Percentiles rank a stretch among this genome's conserved stretches.
These are phyloP conservation scores for Talaromyces nanjingensis DNA, from an alignment of 495 filamentous ascomycete species.

Conservation along the genomic window DNA sequence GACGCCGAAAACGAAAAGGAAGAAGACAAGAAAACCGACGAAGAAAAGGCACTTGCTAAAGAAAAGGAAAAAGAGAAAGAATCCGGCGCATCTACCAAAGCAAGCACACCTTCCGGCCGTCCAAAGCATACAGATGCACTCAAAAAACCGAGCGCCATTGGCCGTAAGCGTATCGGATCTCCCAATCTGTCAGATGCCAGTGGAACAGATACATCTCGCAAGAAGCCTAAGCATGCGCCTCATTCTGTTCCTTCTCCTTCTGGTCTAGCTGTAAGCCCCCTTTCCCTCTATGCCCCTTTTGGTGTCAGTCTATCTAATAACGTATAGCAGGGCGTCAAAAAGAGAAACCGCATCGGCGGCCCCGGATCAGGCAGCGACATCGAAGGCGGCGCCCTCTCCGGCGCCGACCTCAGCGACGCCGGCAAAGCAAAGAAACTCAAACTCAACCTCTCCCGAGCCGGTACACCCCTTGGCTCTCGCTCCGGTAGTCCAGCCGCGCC, in stretches of 20 bases:
- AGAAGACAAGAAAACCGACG: conserved; percentile 65
- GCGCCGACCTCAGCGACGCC: conserved; percentile 64
- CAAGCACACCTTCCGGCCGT: conserved; percentile 67
- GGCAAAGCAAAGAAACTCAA: conserved; percentile 64
- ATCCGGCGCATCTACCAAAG: conserved; percentile 58
- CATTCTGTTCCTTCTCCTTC: conserved; percentile 42
- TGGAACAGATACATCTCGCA: conserved; percentile 80
- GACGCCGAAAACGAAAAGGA: conserved; percentile 53
- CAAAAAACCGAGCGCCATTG: conserved; percentile 54
- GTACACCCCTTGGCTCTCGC: conserved; percentile 49
- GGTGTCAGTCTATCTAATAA: conserved; percentile 13
- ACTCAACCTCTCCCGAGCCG: conserved; percentile 48
- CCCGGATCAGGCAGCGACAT: conserved; percentile 71
- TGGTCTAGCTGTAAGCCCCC: conserved; percentile 25
- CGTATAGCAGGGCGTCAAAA: conserved; percentile 32
- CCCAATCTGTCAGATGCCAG: conserved; percentile 82
- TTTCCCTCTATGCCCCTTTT: conserved; percentile 11
- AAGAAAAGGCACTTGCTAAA: conserved; percentile 39
- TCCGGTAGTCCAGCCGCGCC: conserved; percentile 46
- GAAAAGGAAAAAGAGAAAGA: conserved; percentile 37
- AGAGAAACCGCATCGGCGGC: conserved; percentile 35
- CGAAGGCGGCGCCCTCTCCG: conserved; percentile 63
- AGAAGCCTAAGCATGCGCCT: conserved; percentile 76
- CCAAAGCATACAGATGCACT: conserved; percentile 36
- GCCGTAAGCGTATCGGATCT: conserved; percentile 79